Evolutionary conservation across 148 eudicot species (phyloP), one percentile per base, ranked within the genome.

Genomic region (Cornus kousa): DNA sequence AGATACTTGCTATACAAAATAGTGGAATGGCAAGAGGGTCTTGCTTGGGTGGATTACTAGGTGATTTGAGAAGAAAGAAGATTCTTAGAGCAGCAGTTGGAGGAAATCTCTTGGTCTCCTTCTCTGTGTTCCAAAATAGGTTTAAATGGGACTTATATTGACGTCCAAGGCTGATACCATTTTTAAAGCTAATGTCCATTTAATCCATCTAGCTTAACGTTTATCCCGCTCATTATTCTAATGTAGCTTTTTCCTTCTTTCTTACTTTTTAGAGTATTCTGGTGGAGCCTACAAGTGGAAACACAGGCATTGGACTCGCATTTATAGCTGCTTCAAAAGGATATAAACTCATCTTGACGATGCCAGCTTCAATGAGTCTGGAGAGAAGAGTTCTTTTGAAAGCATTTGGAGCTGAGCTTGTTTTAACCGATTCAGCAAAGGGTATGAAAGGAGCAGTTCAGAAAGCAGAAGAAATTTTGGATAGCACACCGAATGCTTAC

Each of bases 251-350:
- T 37, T 5, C 39, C 23, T 65, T 48, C 17, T 23, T 23, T 68
- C 70, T 72, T 71, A 43, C 6, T 69, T 77, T 80, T 39, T 78
- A 97, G 99, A 97, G 91, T 81, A 83, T 92, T 73, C 85, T 97
- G 70, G 98, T 97, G 88, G 99, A 97, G 82, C 95, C 98, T 71
- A 97, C 99, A 2, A 97, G 99, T 88, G 99, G 99, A 65, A 97
- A 97, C 74, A 97, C 99, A 5, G 99, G 99, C 81, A 97, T 97
- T 39, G 99, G 98, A 28, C 99, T 94, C 80, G 97, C 99, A 66
- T 97, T 97, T 79, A 91, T 94, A 46, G 99, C 98, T 82, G 99
- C 99, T 83, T 88, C 98, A 81, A 94, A 85, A 86, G 99, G 99
- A 80, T 97, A 97, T 83, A 94, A 86, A 81, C 90, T 97, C 68